phyloP scores from a whole-genome alignment of 352 stramenopile genomes.

The Phytopythium vexans region DNA sequence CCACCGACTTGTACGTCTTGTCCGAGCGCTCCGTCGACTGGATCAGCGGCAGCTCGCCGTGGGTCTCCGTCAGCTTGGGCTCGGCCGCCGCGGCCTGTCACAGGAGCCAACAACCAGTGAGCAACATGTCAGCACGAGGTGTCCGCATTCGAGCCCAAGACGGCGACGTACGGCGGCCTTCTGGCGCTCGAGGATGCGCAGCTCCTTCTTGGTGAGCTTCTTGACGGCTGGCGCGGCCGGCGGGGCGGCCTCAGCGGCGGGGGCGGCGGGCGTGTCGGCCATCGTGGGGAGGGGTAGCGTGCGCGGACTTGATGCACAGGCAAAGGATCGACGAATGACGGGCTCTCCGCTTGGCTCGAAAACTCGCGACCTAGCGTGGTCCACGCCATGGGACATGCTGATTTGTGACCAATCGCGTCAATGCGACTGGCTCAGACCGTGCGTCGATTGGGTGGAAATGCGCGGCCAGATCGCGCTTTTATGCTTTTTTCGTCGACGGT shows the following conservation, averaged over 20 bases:
- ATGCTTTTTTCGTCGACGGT: too few relatives aligned
- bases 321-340: too few relatives aligned
- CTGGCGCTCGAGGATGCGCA: constrained; percentile 86
- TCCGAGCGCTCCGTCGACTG: constrained; percentile 87
- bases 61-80: constrained; percentile 81
- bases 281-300: constrained; percentile 15
- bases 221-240: constrained; percentile 33
- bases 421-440: not conserved
- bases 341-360: not conserved
- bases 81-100: constrained; percentile 43
- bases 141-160: too few relatives aligned
- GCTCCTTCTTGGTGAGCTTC: constrained; percentile 89
- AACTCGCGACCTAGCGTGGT: not conserved
- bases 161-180: constrained; percentile 53
- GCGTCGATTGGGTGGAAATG: not conserved
- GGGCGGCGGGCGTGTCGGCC: constrained; percentile 35
- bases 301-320: too few relatives aligned
- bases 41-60: constrained; percentile 86
- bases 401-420: too few relatives aligned
- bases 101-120: constrained; percentile 3
- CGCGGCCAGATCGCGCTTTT: not conserved
- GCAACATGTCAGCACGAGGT: constrained; percentile 5
- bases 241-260: constrained; percentile 5
- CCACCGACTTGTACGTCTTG: constrained; percentile 57
- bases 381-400: too few relatives aligned